Percentiles rank a stretch among this genome's conserved stretches.
phyloP scores from a whole-genome alignment of 2,329 filamentous ascomycete species.

The Cryphonectria naterciae region DNA sequence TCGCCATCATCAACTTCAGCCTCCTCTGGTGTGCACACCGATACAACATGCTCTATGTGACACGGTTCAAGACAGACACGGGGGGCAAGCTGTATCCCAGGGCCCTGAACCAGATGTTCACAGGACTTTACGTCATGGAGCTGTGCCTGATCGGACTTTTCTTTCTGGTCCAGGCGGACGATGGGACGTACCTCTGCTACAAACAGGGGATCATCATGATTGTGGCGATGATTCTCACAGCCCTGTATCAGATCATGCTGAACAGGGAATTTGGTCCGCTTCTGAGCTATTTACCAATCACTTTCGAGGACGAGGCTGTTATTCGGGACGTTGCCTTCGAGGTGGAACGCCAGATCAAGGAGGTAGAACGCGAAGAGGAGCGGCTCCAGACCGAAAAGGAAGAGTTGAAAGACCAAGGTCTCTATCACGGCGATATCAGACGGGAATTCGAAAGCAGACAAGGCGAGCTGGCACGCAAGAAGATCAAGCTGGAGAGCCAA shows the following conservation, averaged over 20 bases:
- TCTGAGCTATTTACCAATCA: conserved; percentile 88
- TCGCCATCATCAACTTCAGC: conserved; percentile 89
- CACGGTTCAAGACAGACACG: conserved; percentile 85
- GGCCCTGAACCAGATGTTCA: conserved; percentile 94
- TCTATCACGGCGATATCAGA: conserved; percentile 38
- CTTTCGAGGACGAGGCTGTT: conserved; percentile 92
- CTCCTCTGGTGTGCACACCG: conserved; percentile 93
- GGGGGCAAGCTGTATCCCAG: conserved; percentile 89
- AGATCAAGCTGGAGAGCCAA: neutral
- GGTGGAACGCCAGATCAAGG: conserved; percentile 59
- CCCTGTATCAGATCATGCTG: conserved; percentile 77
- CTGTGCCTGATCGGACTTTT: conserved; percentile 88
- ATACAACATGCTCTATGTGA: conserved; percentile 97
- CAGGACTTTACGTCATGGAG: conserved; percentile 93
- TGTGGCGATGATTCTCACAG: conserved; percentile 70
- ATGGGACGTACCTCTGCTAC: conserved; percentile 61
- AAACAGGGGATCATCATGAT: conserved; percentile 88
- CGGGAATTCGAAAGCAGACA: neutral
- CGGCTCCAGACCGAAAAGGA: conserved; percentile 45
- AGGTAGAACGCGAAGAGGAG: conserved; percentile 46
- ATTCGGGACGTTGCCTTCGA: conserved; percentile 89
- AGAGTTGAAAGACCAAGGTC: conserved; percentile 27
- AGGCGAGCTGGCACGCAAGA: neutral
- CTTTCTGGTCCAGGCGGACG: conserved; percentile 70
- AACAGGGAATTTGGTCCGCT: conserved; percentile 85